Evolutionary conservation across 768 basidiomycete species (phyloP).

Genomic region (Lepiota brunneoincarnata): DNA sequence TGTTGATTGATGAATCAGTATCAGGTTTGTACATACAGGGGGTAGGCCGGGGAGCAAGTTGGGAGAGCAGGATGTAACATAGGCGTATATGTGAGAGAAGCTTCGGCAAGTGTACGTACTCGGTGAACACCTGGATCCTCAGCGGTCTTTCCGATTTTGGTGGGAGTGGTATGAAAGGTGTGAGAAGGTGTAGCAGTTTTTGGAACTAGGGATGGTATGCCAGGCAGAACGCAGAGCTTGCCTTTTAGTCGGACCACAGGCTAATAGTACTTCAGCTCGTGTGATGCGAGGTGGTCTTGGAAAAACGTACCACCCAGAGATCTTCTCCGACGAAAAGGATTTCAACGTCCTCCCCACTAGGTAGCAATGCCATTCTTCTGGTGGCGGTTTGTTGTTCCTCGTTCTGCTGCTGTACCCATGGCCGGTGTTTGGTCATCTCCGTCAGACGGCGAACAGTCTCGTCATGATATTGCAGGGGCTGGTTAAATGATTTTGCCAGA

Average conservation of each 20-base stretch:
- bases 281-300: background rate
- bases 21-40: background rate
- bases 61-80: background rate
- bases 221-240: slow-evolving; percentile 90
- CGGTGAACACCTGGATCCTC: slow-evolving; percentile 82
- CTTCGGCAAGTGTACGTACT: slow-evolving; percentile 36
- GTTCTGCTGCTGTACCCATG: slow-evolving; percentile 59
- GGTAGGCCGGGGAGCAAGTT: background rate
- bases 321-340: slow-evolving; percentile 76
- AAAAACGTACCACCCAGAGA: slow-evolving; percentile 75
- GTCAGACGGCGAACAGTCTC: slow-evolving; percentile 79
- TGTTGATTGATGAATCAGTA: slow-evolving; percentile 15
- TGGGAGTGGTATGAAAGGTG: slow-evolving; percentile 76
- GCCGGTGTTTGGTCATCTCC: slow-evolving; percentile 52
- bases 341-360: slow-evolving; percentile 57
- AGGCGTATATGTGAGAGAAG: background rate
- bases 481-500: slow-evolving; percentile 81
- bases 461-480: slow-evolving; percentile 65
- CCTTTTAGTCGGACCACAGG: slow-evolving; percentile 84
- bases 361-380: slow-evolving; percentile 89
- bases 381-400: slow-evolving; percentile 75
- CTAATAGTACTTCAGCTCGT: slow-evolving; percentile 30
- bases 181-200: slow-evolving; percentile 71
- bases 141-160: slow-evolving; percentile 69
- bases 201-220: slow-evolving; percentile 85